Conservation (phyloP, 192 early-diverging fungal species). For the Pecoramyces ruminantium region DNA sequence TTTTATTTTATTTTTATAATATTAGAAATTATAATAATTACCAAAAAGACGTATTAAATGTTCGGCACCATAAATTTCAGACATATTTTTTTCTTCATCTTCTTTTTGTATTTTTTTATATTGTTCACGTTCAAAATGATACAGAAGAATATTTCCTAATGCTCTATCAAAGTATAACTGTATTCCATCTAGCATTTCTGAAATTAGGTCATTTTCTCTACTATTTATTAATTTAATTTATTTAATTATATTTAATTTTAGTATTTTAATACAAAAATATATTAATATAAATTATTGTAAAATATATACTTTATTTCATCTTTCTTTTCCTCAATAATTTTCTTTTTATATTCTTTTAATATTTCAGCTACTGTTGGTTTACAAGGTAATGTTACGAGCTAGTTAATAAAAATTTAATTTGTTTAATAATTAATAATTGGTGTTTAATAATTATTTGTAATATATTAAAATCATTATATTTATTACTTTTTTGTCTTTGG, state of each 20-base stretch:
- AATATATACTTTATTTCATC: constrained; percentile 4
- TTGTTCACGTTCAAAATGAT: constrained; percentile 91
- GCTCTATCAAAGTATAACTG: constrained; percentile 83
- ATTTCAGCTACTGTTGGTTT: constrained; percentile 61
- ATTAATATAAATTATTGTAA: too few species aligned
- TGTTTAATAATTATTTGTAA: too few species aligned
- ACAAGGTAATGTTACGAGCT: constrained; percentile 77
- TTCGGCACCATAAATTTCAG: constrained; percentile 88
- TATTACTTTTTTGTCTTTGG: constrained; percentile 85
- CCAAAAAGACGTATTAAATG: constrained; percentile 90
- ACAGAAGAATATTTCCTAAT: constrained; percentile 79
- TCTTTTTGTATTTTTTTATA: constrained; percentile 65
- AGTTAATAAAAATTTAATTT: background rate
- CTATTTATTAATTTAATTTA: too few species aligned
- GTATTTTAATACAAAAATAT: too few species aligned
- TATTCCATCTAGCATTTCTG: constrained; percentile 77
- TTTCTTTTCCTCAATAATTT: constrained; percentile 1
- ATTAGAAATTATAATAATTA: too few species aligned
- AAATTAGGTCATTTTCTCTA: constrained; percentile 32
- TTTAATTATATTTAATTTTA: too few species aligned
- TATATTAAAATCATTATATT: too few species aligned
- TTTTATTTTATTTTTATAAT: too few species aligned
- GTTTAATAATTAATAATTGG: too few species aligned
- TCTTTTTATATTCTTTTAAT: constrained; percentile 51
- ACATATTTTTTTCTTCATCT: constrained; percentile 52